A percentile compares a stretch with the other conserved stretches of the same genome.
These are phyloP conservation scores for Pyricularia pennisetigena DNA, from an alignment of 2,329 filamentous ascomycete genomes.

Conservation along the genomic window DNA sequence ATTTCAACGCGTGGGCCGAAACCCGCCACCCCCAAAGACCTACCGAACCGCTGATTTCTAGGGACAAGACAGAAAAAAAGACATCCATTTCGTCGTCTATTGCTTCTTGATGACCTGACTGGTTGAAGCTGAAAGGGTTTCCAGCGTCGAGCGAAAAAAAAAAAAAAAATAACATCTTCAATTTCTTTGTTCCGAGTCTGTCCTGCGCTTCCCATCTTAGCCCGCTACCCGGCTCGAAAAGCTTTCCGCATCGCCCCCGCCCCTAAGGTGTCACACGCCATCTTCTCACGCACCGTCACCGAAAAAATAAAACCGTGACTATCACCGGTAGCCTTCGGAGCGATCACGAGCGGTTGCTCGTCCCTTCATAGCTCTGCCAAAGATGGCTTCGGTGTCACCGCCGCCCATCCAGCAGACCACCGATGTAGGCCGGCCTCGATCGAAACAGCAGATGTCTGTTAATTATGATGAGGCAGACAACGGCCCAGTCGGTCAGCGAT, in stretches of 20 bases:
- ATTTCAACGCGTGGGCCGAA: constrained; percentile 1
- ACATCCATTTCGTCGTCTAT: background rate
- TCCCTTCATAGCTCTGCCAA: background rate
- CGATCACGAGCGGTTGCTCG: background rate
- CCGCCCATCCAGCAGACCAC: constrained; percentile 15
- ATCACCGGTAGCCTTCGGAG: background rate
- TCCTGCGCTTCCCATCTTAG: background rate
- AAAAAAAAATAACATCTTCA: background rate
- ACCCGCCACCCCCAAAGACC: constrained; percentile 1
- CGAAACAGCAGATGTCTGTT: constrained; percentile 23
- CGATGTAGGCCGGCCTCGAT: constrained; percentile 20
- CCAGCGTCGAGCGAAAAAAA: background rate
- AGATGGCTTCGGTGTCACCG: constrained; percentile 8
- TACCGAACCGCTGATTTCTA: background rate
- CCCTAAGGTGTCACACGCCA: background rate
- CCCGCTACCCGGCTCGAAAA: background rate
- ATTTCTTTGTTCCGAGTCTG: background rate
- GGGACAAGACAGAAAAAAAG: too few relatives aligned
- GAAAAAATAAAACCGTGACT: background rate
- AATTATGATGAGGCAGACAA: constrained; percentile 22
- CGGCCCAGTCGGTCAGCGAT: constrained; percentile 11
- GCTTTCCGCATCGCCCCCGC: background rate
- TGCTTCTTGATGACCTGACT: background rate
- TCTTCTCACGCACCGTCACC: background rate
- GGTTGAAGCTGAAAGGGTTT: background rate